Conservation (phyloP, 225 moss, liverwort and hornwort species). For the Asterella californica region DNA sequence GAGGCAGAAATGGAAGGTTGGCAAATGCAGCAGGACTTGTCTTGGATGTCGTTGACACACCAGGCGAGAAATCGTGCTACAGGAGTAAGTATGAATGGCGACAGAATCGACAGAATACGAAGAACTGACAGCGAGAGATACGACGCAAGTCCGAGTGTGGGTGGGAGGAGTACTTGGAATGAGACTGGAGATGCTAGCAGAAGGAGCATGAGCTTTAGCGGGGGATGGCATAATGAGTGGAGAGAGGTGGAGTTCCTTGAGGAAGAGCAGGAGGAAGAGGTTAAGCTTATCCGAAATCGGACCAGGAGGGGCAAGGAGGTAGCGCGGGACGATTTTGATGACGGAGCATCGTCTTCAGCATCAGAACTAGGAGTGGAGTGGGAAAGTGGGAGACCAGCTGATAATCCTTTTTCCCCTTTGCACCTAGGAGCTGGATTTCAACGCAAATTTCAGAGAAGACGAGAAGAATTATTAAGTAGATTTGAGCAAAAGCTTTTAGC, state of each 20-base stretch:
- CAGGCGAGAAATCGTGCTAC: slow-evolving; percentile 20
- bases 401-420: background rate
- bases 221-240: slow-evolving; percentile 11
- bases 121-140: slow-evolving; percentile 4
- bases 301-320: slow-evolving; percentile 18
- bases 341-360: slow-evolving; percentile 13
- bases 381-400: slow-evolving; percentile 9
- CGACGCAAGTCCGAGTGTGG: background rate
- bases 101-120: slow-evolving; percentile 10
- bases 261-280: slow-evolving; percentile 19
- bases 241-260: slow-evolving; percentile 26
- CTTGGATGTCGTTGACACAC: slow-evolving; percentile 37
- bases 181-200: background rate
- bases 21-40: slow-evolving; percentile 32
- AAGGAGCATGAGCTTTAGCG: slow-evolving; percentile 3
- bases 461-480: slow-evolving; percentile 13
- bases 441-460: background rate
- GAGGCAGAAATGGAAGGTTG: slow-evolving; percentile 9
- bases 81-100: background rate
- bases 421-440: slow-evolving; percentile 16
- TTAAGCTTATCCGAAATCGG: slow-evolving; percentile 9
- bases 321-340: slow-evolving; percentile 5
- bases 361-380: background rate
- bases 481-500: slow-evolving; percentile 14
- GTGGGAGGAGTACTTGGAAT: background rate